Conservation (phyloP, 2,329 filamentous ascomycete genomes). For the Fusarium xyrophilum region DNA sequence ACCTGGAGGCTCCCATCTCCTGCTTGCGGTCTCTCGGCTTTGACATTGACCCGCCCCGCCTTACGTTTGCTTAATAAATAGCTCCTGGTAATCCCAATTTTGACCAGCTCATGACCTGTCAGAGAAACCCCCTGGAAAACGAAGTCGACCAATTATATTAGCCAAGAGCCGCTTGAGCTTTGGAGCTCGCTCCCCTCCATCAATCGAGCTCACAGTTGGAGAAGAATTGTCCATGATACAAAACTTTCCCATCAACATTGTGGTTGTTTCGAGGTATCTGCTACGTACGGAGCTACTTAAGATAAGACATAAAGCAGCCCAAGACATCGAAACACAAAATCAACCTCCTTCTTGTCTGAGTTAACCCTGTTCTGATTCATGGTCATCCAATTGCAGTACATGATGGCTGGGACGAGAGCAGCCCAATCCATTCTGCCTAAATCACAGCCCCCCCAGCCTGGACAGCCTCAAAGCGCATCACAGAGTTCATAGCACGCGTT, state of each 20-base stretch:
- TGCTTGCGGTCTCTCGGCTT: slow-evolving; percentile 29
- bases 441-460: slow-evolving; percentile 55
- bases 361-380: not conserved
- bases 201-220: not conserved
- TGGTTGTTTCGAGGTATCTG: not conserved
- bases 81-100: not conserved
- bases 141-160: slow-evolving; percentile 5
- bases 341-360: not conserved
- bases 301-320: not conserved
- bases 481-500: slow-evolving; percentile 84
- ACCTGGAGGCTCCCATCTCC: slow-evolving; percentile 33
- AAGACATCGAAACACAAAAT: not conserved
- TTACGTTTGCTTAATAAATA: not conserved
- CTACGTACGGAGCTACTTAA: not conserved
- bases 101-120: slow-evolving; percentile 12
- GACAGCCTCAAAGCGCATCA: slow-evolving; percentile 74
- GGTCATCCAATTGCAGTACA: not conserved
- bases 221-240: not conserved
- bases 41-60: slow-evolving; percentile 42
- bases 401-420: slow-evolving; percentile 18
- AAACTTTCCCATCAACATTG: not conserved
- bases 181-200: slow-evolving; percentile 11
- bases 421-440: slow-evolving; percentile 29
- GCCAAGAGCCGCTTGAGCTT: not conserved
- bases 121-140: slow-evolving; percentile 16